Evolutionary conservation across 2,329 filamentous ascomycete genomes (phyloP).

Genomic region (Monosporascus ibericus): DNA sequence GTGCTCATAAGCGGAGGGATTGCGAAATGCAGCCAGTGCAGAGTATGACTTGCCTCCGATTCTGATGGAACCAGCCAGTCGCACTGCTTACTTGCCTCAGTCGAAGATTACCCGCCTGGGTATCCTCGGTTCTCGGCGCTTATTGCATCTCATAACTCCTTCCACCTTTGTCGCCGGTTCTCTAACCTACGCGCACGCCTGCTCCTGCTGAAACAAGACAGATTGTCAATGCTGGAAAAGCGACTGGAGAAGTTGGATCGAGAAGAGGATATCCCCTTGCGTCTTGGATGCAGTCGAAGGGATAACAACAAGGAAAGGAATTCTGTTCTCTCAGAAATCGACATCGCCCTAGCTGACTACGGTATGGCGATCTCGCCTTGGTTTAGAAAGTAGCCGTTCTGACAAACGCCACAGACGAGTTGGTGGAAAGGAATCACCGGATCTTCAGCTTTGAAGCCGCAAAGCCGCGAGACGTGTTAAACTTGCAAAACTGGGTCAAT

Average conservation of each 20-base stretch:
- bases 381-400: neutral
- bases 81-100: slow-evolving; percentile 3
- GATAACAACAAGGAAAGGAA: slow-evolving; percentile 3
- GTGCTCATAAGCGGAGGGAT: too few relatives aligned
- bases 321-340: slow-evolving; percentile 4
- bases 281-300: slow-evolving; percentile 3
- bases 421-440: neutral
- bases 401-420: neutral
- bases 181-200: slow-evolving; percentile 19
- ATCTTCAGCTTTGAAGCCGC: neutral
- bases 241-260: slow-evolving; percentile 20
- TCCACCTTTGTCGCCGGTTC: slow-evolving; percentile 24
- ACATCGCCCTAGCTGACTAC: slow-evolving; percentile 3
- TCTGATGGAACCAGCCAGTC: too few relatives aligned
- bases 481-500: neutral
- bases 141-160: slow-evolving; percentile 20
- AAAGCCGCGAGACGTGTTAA: neutral
- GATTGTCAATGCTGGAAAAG: slow-evolving; percentile 21
- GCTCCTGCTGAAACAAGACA: slow-evolving; percentile 26
- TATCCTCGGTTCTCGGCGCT: slow-evolving; percentile 27
- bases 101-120: slow-evolving; percentile 22
- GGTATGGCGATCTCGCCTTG: slow-evolving; percentile 1
- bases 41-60: too few relatives aligned
- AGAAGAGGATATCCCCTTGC: slow-evolving; percentile 9
- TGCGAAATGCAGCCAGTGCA: too few relatives aligned